Evolutionary conservation across 2,329 filamentous ascomycete species (phyloP), one percentile per base, ranked within the genome.

Genomic region (Exophiala sideris): DNA sequence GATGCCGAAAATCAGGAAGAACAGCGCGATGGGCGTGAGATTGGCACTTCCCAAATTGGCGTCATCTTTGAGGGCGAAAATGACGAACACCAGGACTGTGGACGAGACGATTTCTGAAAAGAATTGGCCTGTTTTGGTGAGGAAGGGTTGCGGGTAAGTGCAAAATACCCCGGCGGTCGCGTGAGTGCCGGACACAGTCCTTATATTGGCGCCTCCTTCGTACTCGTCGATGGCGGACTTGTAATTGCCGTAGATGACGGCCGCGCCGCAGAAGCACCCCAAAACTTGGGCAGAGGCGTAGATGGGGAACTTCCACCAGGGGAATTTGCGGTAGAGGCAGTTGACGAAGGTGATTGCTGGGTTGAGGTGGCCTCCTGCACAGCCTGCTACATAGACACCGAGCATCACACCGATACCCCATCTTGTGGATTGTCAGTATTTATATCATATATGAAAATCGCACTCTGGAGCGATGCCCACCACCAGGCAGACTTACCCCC

Each of bases 1-100:
- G 18, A 87, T 79, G n/a, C 82, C 84, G 64, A 86, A 86, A 62
- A 87, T 83, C 56, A 87, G 71, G 71, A 86, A 85, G 70, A 86
- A 84, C 14, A 87, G 68, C 20, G 73, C 77, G 2, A 87, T 68
- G 0, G 83, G 81, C 62, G 80, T 71, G 21, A 79, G 59, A 5
- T 76, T 72, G 1, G 79, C 79, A 11, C 80, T 79, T 14, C 80
- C 80, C 11, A 79, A 73, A 62, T 82, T 81, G 38, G 69, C 69
- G 61, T 74, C 62, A 50, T 69, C 42, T 52, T 83, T 81, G 42
- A 87, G 68, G 2, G 83, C 83, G 64, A 85, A 86, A 39, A 87
- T 85, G 49, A 82, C 75, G 61, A 87, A 84, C 74, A 85, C 82
- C 16, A 87, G 71, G 39, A 87, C 73, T 2, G 79, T 70, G 56